Evolutionary conservation across 495 filamentous ascomycete species (phyloP), one percentile per base, ranked within the genome.

Genomic region (Elaphomyces granulatus): DNA sequence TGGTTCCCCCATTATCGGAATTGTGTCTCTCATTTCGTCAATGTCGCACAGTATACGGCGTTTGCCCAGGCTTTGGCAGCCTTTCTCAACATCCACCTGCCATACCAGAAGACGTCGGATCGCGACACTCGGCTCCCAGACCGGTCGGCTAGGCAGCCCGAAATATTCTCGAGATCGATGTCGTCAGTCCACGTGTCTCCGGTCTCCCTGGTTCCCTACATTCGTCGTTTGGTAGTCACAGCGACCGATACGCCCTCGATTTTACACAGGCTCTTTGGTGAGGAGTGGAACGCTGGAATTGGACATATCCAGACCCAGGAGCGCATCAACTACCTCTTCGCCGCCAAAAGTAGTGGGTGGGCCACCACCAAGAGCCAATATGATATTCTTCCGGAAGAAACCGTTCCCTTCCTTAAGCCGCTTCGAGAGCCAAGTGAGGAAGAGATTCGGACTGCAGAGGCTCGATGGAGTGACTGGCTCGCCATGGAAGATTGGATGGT

Each of bases 401-500:
- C 73, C 34, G 67, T 87, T 3, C 90, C 87, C 0, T 96, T 87
- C 54, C 62, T 96, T 37, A 74, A 74, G 40, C 83, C 87, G 26
- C 61, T 95, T 23, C 74, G 77, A 42, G 69, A 75, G 28, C 75
- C 80, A 7, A 68, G 70, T 21, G 77, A 87, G 56, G 72, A 72
- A 32, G 90, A 96, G 63, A 82, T 96, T 44, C 73, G 78, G 28
- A 63, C 55, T 20, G 90, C 87, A 0, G 86, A 98, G 60, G 71
- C 67, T 36, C 74, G 65, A 37, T 94, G 83, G 83, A 83, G 78
- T 52, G 75, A 81, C 54, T 93, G 84, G 83, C 57, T 94, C 28
- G 84, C 83, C 3, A 93, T 94, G 84, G 83, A 94, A 58, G 86
- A 94, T 56, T 94, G 87, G 85, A 92, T 93, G 85, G 64, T 93